These are phyloP conservation scores for Stachybotrys chlorohalonatus DNA, from an alignment of 2,329 filamentous ascomycete genomes.

Conservation along the genomic window DNA sequence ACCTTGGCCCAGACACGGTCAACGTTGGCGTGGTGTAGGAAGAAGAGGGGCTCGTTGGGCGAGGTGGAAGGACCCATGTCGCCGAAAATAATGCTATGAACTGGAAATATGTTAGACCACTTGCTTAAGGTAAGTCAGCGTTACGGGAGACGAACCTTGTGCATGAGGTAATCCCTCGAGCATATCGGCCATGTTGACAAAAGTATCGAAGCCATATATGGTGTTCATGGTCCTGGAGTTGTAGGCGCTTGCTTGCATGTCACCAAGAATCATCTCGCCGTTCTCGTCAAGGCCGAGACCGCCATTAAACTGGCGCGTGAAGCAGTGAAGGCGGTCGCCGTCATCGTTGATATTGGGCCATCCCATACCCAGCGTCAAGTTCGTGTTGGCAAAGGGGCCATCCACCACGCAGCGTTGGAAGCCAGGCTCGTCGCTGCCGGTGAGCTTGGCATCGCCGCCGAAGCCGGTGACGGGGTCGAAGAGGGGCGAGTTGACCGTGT, in stretches of 20 bases:
- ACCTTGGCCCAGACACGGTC: conserved; percentile 9
- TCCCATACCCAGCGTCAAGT: not conserved
- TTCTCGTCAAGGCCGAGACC: conserved; percentile 4
- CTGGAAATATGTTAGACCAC: not conserved
- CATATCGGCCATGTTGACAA: conserved; percentile 5
- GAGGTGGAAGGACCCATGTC: conserved; percentile 16
- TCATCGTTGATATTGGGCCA: not conserved
- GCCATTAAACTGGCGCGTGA: conserved; percentile 7
- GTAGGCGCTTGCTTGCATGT: conserved; percentile 8
- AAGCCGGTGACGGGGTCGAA: conserved; percentile 19
- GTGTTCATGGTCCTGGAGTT: conserved; percentile 6
- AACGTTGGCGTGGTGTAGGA: conserved; percentile 16
- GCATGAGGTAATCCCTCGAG: conserved; percentile 10
- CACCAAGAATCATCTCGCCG: conserved; percentile 7
- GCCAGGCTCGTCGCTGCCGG: not conserved
- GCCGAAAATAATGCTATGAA: conserved; percentile 9
- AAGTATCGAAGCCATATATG: conserved; percentile 7
- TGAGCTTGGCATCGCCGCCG: conserved; percentile 9
- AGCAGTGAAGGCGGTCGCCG: not conserved
- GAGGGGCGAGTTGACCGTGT: conserved; percentile 10
- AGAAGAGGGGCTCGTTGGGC: conserved; percentile 17
- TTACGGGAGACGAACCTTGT: conserved; percentile 3
- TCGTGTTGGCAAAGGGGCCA: conserved; percentile 1
- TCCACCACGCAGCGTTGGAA: not conserved
- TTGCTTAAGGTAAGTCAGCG: not conserved